phyloP scores from a whole-genome alignment of 345 rosid genomes.

The Garcia nutans region DNA sequence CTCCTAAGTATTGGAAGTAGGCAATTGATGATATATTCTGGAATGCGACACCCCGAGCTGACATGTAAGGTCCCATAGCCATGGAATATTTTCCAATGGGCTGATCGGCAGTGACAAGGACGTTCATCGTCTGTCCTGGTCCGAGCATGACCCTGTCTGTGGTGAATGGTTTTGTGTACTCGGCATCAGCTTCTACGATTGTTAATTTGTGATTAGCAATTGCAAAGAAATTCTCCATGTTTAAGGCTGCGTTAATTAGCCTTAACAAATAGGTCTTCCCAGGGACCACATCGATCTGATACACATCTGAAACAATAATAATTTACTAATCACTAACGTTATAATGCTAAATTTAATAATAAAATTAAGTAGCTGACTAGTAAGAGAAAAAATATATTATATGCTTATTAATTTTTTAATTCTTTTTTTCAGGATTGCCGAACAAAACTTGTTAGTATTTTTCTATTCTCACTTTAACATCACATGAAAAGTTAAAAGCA shows the following conservation, averaged over 20 bases:
- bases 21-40: constrained; percentile 63
- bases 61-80: constrained; percentile 80
- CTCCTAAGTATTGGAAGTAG: constrained; percentile 61
- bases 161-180: constrained; percentile 70
- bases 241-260: constrained; percentile 72
- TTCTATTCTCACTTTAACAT: neutral
- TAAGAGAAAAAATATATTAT: neutral
- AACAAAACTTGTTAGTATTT: neutral
- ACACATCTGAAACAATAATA: constrained; percentile 52
- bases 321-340: neutral
- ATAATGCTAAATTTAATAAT: neutral
- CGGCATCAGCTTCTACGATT: constrained; percentile 80
- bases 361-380: neutral
- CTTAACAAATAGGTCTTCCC: constrained; percentile 73
- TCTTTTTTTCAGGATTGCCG: neutral
- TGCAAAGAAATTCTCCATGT: constrained; percentile 77
- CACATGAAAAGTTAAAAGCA: neutral
- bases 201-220: constrained; percentile 76
- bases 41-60: constrained; percentile 55
- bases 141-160: constrained; percentile 76
- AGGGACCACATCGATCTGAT: constrained; percentile 55
- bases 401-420: too few relatives aligned
- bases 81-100: constrained; percentile 65
- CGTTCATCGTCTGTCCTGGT: constrained; percentile 86
- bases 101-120: constrained; percentile 79